Evolutionary conservation across 176 grass and related monocot species (phyloP).

Genomic region (Oryza rufipogon): DNA sequence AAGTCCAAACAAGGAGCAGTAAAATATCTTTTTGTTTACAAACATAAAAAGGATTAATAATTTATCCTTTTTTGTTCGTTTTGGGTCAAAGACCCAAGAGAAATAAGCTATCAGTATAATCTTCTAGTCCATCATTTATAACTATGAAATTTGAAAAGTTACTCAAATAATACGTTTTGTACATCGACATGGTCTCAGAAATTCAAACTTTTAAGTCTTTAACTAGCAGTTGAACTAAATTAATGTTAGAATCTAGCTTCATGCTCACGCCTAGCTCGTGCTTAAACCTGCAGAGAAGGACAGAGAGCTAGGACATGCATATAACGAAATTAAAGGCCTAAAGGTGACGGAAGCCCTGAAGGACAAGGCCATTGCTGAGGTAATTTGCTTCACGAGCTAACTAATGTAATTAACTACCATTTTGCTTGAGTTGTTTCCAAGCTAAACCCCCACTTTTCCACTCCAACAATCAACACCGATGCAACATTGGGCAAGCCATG

Average conservation of each 20-base stretch:
- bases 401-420: not conserved
- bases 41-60: constrained; percentile 24
- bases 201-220: not conserved
- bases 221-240: not conserved
- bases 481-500: not conserved
- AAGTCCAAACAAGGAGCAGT: not conserved
- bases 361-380: constrained; percentile 84
- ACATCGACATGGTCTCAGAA: not conserved
- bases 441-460: constrained; percentile 27
- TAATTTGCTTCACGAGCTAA: constrained; percentile 44
- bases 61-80: not conserved
- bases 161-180: not conserved
- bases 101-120: not conserved
- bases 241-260: not conserved
- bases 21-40: not conserved
- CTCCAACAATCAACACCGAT: not conserved
- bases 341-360: constrained; percentile 73
- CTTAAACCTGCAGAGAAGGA: constrained; percentile 72
- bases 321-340: constrained; percentile 77
- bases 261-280: not conserved
- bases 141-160: not conserved
- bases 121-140: not conserved
- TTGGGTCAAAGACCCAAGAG: not conserved
- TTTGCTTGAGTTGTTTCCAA: constrained; percentile 36
- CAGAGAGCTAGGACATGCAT: constrained; percentile 67